phyloP scores from a whole-genome alignment of 306 rosid genomes.

The Lathyrus tuberosus region DNA sequence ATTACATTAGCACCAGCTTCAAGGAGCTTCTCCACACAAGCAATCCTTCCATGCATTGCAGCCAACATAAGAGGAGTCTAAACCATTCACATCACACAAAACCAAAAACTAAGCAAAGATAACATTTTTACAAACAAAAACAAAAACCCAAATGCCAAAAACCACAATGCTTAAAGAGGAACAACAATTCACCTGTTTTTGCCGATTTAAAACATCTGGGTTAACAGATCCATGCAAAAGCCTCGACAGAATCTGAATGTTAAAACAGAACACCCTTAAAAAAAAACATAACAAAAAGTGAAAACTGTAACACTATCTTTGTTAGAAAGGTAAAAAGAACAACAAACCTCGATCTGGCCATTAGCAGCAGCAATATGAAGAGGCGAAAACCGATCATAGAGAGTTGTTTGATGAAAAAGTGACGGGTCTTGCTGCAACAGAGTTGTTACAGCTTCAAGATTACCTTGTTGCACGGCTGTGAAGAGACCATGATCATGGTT shows the following conservation, averaged over 20 bases:
- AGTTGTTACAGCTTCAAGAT: conserved; percentile 48
- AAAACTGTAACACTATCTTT: not conserved
- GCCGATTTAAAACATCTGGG: conserved; percentile 85
- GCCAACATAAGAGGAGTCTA: conserved; percentile 95
- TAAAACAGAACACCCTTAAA: not conserved
- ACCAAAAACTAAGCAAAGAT: conserved; percentile 4
- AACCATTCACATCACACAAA: conserved; percentile 36
- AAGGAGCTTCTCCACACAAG: conserved; percentile 73
- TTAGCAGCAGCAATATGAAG: conserved; percentile 89
- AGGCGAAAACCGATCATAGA: conserved; percentile 72
- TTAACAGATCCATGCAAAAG: conserved; percentile 70
- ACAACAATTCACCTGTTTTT: conserved; percentile 63
- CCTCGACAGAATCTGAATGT: conserved; percentile 61
- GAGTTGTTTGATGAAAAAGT: conserved; percentile 57
- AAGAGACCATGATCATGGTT: conserved; percentile 67
- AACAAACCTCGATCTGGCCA: conserved; percentile 81
- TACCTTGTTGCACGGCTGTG: conserved; percentile 70
- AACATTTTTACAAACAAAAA: conserved; percentile 10
- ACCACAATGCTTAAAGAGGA: not conserved
- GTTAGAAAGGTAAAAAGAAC: not conserved
- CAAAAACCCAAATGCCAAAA: not conserved
- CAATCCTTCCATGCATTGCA: conserved; percentile 84
- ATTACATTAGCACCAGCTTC: conserved; percentile 82
- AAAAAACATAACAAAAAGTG: not conserved
- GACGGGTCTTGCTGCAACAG: conserved; percentile 53